Evolutionary conservation across 2,329 filamentous ascomycete genomes (phyloP).

Genomic region (Teratosphaeria pseudoeucalypti): DNA sequence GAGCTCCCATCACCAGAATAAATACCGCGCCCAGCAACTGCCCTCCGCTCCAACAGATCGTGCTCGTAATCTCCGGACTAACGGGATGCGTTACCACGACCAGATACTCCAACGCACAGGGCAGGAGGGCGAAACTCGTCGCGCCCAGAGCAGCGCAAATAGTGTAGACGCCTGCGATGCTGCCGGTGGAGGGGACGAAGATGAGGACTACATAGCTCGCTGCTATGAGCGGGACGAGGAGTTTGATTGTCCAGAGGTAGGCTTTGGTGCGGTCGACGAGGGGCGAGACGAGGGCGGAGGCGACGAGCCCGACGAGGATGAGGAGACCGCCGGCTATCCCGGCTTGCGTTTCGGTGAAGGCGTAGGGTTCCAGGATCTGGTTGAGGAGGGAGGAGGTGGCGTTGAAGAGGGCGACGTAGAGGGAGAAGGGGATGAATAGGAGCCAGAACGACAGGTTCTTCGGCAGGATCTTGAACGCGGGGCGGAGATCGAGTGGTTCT

Average conservation of each 20-base stretch:
- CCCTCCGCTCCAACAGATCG: slow-evolving; percentile 75
- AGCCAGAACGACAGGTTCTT: slow-evolving; percentile 66
- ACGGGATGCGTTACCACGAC: slow-evolving; percentile 82
- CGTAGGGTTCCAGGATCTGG: slow-evolving; percentile 81
- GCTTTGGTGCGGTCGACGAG: slow-evolving; percentile 76
- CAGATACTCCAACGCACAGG: slow-evolving; percentile 75
- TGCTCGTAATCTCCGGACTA: slow-evolving; percentile 73
- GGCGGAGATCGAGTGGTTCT: slow-evolving; percentile 40
- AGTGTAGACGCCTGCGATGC: slow-evolving; percentile 59
- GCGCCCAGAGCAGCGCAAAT: slow-evolving; percentile 70
- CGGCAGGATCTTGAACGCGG: slow-evolving; percentile 39
- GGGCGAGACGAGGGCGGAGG: slow-evolving; percentile 65
- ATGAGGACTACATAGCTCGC: slow-evolving; percentile 61
- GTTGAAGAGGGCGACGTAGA: slow-evolving; percentile 93
- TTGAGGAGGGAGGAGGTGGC: slow-evolving; percentile 77
- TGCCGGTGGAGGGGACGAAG: slow-evolving; percentile 61
- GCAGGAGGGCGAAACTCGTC: slow-evolving; percentile 67
- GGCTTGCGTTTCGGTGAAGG: slow-evolving; percentile 70
- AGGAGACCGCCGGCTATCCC: slow-evolving; percentile 83
- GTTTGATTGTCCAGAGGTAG: slow-evolving; percentile 63
- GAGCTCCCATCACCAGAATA: slow-evolving; percentile 68
- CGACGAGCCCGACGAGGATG: slow-evolving; percentile 76
- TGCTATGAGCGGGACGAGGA: slow-evolving; percentile 64
- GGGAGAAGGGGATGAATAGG: slow-evolving; percentile 65
- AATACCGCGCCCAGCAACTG: slow-evolving; percentile 80